Evolutionary conservation across 2,329 filamentous ascomycete species (phyloP), one percentile per base, ranked within the genome.

Genomic region (Xylariaceae sp.): DNA sequence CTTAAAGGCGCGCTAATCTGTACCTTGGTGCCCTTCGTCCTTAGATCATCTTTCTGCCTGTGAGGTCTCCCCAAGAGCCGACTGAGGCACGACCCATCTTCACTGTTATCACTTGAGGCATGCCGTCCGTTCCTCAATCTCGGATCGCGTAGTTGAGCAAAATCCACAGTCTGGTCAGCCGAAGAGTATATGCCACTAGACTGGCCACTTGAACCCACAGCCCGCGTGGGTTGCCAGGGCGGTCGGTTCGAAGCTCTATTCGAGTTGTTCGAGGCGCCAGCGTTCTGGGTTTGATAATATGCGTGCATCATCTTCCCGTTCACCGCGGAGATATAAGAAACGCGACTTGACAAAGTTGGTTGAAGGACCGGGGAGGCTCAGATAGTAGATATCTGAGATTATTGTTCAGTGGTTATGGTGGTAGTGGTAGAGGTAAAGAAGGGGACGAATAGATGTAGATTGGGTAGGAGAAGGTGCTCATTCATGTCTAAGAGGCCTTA

Each of bases 101-200:
- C 39, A 40, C n/a, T 22, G 11, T 11, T 6, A 11, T 26, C 11
- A 6, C 22, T 26, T 11, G 6, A 6, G 6, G 6, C 22, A 6
- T 26, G 22, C 22, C 22, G 22, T 26, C 22, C 22, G 11, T 29
- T 9, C 38, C 35, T 9, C 34, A 26, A 28, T 32, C 43, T 39
- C 6, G 43, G 34, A 15, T 28, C 32, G 28, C 24, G 37, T 19
- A 28, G 19, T 17, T 33, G 19, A 29, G 36, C 16, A 37, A 37
- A 40, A 17, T 42, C 39, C 38, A 42, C 36, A 9, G 24, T 31
- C 18, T 45, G 41, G 19, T 41, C 32, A 12, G 38, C 32, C 4
- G 16, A 19, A 9, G 43, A 26, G 13, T n/a, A 24, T 3, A 16
- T 9, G 11, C 26, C 17, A 18, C 19, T 39, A 26, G 15, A 30